These are phyloP conservation scores for Blumeria hordei DNA, from an alignment of 2,329 filamentous ascomycete genomes.

Conservation along the genomic window DNA sequence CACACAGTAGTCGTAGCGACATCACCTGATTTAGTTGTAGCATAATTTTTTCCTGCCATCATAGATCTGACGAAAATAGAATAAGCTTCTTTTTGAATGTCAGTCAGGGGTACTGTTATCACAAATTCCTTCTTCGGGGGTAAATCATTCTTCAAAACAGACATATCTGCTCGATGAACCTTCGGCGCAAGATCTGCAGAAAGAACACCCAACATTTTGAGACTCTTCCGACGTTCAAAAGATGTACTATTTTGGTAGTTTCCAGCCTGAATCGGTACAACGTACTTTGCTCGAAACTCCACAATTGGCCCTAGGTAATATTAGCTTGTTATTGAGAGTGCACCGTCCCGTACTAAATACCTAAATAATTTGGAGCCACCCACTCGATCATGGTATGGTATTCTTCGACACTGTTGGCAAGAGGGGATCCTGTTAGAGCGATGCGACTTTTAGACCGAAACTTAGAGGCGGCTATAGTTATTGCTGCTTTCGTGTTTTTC, in stretches of 20 bases:
- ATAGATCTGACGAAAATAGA: conserved; percentile 22
- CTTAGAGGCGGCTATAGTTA: conserved; percentile 26
- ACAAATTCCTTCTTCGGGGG: conserved; percentile 64
- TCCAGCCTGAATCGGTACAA: conserved; percentile 48
- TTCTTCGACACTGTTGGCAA: conserved; percentile 64
- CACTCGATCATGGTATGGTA: conserved; percentile 77
- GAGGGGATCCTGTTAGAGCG: conserved; percentile 65
- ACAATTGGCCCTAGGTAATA: conserved; percentile 23
- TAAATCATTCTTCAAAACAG: conserved; percentile 38
- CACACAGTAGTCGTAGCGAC: conserved; percentile 22
- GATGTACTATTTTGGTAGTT: conserved; percentile 38
- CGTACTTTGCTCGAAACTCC: conserved; percentile 50
- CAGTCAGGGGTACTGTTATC: conserved; percentile 45
- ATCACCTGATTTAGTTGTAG: conserved; percentile 13
- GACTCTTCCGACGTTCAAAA: conserved; percentile 29
- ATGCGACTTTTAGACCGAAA: conserved; percentile 50
- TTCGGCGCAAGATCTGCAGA: conserved; percentile 53
- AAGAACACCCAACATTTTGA: conserved; percentile 45
- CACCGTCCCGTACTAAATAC: neutral
- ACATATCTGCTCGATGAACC: conserved; percentile 50
- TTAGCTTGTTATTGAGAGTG: neutral
- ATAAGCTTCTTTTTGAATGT: conserved; percentile 41
- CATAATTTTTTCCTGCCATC: conserved; percentile 4
- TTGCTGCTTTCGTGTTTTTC: conserved; percentile 36
- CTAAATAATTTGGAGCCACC: conserved; percentile 55